Evolutionary conservation across 345 rosid species (phyloP), one percentile per base, ranked within the genome.

Genomic region (Reutealis trisperma): DNA sequence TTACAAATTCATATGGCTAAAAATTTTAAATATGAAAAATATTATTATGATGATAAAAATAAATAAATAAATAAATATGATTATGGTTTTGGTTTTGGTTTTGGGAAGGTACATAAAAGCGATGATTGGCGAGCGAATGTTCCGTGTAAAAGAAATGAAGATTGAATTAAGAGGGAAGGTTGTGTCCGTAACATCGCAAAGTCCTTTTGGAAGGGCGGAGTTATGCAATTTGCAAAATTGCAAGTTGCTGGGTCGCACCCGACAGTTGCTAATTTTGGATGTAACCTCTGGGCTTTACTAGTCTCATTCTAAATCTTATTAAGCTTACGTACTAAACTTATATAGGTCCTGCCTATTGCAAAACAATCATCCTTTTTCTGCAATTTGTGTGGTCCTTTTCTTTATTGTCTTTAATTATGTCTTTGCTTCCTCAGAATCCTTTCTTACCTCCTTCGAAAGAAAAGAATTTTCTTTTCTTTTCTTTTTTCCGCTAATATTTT

Each of bases 241-340:
- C 78, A 85, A 77, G 71, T 85, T 85, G 82, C 81, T 49, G 80
- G 72, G 76, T 75, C 67, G 82, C 80, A 62, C n/a, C 81, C 83
- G 88, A 77, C 86, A 81, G 67, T 62, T 62, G 58, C 78, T 58
- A 10, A 37, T 71, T 71, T 22, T 41, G 57, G 60, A 75, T 49
- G 77, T 63, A 77, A 75, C 75, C 74, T 61, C 67, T 68, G 34
- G 68, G 58, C 64, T 68, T 68, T 74, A 47, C 73, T 34, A 63
- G 81, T 86, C 80, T 58, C 21, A 37, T 70, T 78, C 77, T 13
- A 37, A 37, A n/a, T n/a, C n/a, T n/a, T n/a, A n/a, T 37, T 16
- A 42, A 45, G 80, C 57, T 84, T 82, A 67, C 87, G 83, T 84
- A 60, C 49, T 61, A 21, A 71, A 80, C 54, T 76, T 51, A 79